Base-by-base conservation (phyloP, 768 basidiomycete genomes). In the Amanita rubescens region DNA sequence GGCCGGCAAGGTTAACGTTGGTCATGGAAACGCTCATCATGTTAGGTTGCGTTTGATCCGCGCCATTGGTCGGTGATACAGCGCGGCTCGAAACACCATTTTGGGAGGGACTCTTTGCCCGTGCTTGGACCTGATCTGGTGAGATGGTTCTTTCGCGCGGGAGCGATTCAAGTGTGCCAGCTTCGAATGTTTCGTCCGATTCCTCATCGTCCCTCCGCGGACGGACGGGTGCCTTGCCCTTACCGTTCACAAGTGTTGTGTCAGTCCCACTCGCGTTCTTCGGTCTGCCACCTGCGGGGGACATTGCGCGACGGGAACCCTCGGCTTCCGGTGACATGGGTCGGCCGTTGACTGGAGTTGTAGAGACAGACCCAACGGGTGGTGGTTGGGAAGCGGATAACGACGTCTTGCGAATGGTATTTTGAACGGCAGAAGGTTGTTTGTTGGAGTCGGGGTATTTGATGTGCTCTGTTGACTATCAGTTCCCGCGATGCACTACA, bases 401-500 rank as follows among this genome's bases (percentile, higher is more conserved):
- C 1, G 84, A 82, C 2, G 74, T 65, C 62, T 80, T 83, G 39
- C 77, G 77, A 45, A 67, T 65, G 14, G 68, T 67, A 52, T 69
- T 75, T 59, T 74, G 72, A 47, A 59, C 47, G 12, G 60, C 52
- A 3, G 66, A 60, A 46, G 66, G 65, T 19, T 59, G 60, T 56
- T 62, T 62, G 55, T 66, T 78, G 17, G 80, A 74, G 57, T 90
- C 86, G 7, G 93, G 92, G 65, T 96, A 95, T 70, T 94, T 93
- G 75, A 95, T 95, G 64, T 95, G 89, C 65, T 85, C 90, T 92
- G 65, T 19, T 55, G 45, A 56, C 19, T 50, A 37, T 39, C 3
- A 50, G 49, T 27, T 19, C 25, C 33, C 39, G 24, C 42, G 47
- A 32, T 43, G 35, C 43, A 53, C 51, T 3, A 22, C 49, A 41